These are phyloP conservation scores for Ichthyophthirius multifiliis DNA, from an alignment of 169 alveolate species.

Conservation along the genomic window DNA sequence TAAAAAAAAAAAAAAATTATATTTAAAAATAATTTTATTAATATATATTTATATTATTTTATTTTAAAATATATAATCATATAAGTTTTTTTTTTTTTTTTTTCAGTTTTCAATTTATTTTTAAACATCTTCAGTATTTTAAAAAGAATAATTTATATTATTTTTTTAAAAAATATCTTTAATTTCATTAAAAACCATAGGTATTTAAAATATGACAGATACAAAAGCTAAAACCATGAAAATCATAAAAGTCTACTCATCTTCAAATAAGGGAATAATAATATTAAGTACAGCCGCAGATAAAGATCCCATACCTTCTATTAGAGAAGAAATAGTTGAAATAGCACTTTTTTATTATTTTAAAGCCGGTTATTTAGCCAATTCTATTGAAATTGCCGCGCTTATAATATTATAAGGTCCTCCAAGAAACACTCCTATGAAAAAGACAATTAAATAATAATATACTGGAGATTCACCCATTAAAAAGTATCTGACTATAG, in stretches of 20 bases:
- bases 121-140: too few relatives aligned
- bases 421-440: slow-evolving; percentile 22
- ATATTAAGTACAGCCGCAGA: slow-evolving; percentile 20
- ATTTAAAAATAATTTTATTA: too few relatives aligned
- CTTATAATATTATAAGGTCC: slow-evolving; percentile 37
- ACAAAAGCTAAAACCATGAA: slow-evolving; percentile 6
- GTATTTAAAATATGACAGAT: slow-evolving; percentile 9
- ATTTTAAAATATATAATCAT: too few relatives aligned
- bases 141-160: too few relatives aligned
- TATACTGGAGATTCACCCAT: neutral
- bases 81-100: too few relatives aligned
- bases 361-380: slow-evolving; percentile 9
- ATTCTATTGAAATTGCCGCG: slow-evolving; percentile 27
- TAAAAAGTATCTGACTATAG: neutral
- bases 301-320: slow-evolving; percentile 34
- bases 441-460: slow-evolving; percentile 12
- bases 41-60: too few relatives aligned
- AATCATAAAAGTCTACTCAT: slow-evolving; percentile 14
- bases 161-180: too few relatives aligned
- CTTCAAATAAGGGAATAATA: slow-evolving; percentile 6
- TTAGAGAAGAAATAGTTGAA: slow-evolving; percentile 34
- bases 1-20: too few relatives aligned
- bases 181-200: neutral
- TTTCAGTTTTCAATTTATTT: too few relatives aligned
- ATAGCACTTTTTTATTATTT: slow-evolving; percentile 10